A percentile compares a stretch with the other conserved stretches of the same genome.
These are phyloP conservation scores for Leccinum angustisporum DNA, from an alignment of 1,284 basidiomycete species.

Conservation along the genomic window DNA sequence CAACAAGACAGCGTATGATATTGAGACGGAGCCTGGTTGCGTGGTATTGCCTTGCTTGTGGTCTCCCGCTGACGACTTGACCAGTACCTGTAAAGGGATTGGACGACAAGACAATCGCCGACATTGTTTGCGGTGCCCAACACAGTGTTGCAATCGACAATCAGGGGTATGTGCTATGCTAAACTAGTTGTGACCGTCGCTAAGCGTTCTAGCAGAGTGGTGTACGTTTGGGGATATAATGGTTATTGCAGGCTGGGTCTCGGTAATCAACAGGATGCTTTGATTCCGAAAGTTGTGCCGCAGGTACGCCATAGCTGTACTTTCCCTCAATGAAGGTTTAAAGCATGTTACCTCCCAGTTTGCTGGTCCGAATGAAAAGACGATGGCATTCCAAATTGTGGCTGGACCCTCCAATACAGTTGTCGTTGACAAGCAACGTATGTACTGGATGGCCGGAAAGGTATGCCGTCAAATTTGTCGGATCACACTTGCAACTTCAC, in stretches of 20 bases:
- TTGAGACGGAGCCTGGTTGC: slow-evolving; percentile 73
- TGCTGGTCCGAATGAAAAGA: slow-evolving; percentile 63
- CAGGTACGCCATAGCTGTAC: slow-evolving; percentile 43
- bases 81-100: slow-evolving; percentile 72
- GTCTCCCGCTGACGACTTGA: slow-evolving; percentile 12
- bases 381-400: slow-evolving; percentile 65
- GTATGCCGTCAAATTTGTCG: slow-evolving; percentile 36
- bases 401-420: slow-evolving; percentile 84
- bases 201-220: slow-evolving; percentile 40
- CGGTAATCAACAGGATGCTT: slow-evolving; percentile 81
- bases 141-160: slow-evolving; percentile 82
- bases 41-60: slow-evolving; percentile 6
- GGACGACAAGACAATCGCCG: slow-evolving; percentile 71
- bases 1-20: slow-evolving; percentile 80
- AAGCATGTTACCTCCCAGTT: slow-evolving; percentile 47
- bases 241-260: slow-evolving; percentile 80
- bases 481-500: slow-evolving; percentile 8
- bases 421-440: slow-evolving; percentile 79
- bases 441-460: slow-evolving; percentile 86
- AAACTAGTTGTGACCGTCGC: background rate
- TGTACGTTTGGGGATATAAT: slow-evolving; percentile 88
- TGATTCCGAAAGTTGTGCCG: slow-evolving; percentile 76
- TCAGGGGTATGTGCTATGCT: slow-evolving; percentile 52
- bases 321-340: slow-evolving; percentile 1
- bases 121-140: slow-evolving; percentile 85